Evolutionary conservation across 345 rosid genomes (phyloP), one percentile per base, ranked within the genome.

Genomic region (Eucalyptus polyanthemos): DNA sequence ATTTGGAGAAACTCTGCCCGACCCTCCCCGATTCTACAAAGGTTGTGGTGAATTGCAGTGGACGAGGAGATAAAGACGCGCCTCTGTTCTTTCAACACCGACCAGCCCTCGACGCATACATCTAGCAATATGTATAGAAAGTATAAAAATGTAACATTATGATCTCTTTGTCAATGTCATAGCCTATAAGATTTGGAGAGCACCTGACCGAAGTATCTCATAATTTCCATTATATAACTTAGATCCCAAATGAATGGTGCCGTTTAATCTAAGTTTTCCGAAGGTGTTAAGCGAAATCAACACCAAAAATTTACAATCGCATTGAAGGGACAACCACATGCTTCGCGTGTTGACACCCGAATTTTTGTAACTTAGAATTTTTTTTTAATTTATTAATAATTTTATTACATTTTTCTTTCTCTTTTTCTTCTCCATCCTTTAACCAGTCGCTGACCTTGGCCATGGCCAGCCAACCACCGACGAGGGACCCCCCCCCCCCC

Each of bases 31-130:
- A 94, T 81, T 95, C 95, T 17, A 83, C 96, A 53, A 96, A 94
- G 89, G 93, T 97, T 69, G 93, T 96, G 4, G 96, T 96, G 12
- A 97, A 94, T 56, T 90, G 94, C 76, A 97, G 99, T 58, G 99
- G 98, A 4, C 93, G 95, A 4, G 99, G 99, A 9, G 96, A 96
- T 44, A 96, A 96, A 91, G 99, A 97, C 89, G 94, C 91, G 42
- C 86, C 91, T 34, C 40, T 54, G 12, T 91, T 91, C 83, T 86
- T 91, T 87, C 81, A 83, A 19, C 85, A 88, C 90, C 72, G 47
- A 13, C 89, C 87, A 15, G 25, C 87, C 80, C 49, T 44, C 50
- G 8, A 76, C 83, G 27, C 83, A 21, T 11, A 76, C 37, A 19
- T 19, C 83, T 76, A 11, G 45, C 27, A 6, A 37, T 13, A 24